A percentile compares a stretch with the other conserved stretches of the same genome.
phyloP scores from a whole-genome alignment of 2,329 filamentous ascomycete genomes.

The Aspergillus sojae region DNA sequence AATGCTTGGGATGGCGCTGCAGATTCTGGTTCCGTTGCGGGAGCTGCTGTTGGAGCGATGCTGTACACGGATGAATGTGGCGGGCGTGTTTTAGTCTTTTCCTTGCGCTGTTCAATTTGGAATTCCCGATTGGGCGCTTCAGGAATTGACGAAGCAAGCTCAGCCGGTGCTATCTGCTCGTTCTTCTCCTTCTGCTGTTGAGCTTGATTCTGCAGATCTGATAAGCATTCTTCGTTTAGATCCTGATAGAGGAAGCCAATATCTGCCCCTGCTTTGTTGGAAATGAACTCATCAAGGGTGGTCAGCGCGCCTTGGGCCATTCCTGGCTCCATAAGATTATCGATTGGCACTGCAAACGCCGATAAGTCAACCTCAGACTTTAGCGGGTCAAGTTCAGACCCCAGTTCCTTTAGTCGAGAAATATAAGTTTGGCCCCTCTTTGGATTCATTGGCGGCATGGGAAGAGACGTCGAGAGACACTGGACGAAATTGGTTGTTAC shows the following conservation, averaged over 20 bases:
- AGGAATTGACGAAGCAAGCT: neutral
- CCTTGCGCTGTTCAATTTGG: conserved; percentile 36
- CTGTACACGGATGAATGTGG: conserved; percentile 33
- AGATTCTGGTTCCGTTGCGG: neutral
- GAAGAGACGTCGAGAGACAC: neutral
- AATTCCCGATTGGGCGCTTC: neutral
- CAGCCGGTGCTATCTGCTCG: neutral
- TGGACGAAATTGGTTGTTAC: neutral
- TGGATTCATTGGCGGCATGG: neutral
- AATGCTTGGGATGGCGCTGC: conserved; percentile 20
- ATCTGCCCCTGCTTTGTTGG: conserved; percentile 42
- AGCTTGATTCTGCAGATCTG: conserved; percentile 30
- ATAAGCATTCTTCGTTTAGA: conserved; percentile 43
- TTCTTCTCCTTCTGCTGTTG: conserved; percentile 15
- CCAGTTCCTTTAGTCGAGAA: neutral
- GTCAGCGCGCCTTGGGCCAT: conserved; percentile 41
- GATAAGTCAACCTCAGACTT: neutral
- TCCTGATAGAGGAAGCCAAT: conserved; percentile 51
- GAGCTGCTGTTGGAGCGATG: neutral
- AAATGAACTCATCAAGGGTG: conserved; percentile 42
- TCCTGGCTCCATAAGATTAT: conserved; percentile 9
- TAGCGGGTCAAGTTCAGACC: neutral
- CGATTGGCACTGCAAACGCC: neutral
- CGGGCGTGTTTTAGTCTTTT: conserved; percentile 52
- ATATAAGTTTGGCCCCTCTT: neutral